These are phyloP conservation scores for Aspergillus biplanus DNA, from an alignment of 495 filamentous ascomycete genomes.

Conservation along the genomic window DNA sequence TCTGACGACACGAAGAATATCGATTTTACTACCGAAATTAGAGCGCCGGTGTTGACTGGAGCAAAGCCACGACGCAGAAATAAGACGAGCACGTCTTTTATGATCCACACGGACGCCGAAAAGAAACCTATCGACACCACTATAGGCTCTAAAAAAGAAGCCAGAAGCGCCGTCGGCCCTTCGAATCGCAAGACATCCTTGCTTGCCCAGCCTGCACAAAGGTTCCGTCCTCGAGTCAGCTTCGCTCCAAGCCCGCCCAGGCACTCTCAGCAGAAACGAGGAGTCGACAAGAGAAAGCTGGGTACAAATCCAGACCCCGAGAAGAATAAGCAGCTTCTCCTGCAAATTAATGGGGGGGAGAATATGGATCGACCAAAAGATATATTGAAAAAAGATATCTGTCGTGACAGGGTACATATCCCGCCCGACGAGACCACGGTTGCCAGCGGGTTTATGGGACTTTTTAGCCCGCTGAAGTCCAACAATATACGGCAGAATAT, in stretches of 20 bases:
- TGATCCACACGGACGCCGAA: slow-evolving; percentile 39
- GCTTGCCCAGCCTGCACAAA: slow-evolving; percentile 47
- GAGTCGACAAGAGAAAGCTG: slow-evolving; percentile 12
- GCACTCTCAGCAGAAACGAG: slow-evolving; percentile 18
- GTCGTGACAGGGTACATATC: slow-evolving; percentile 45
- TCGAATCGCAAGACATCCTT: slow-evolving; percentile 38
- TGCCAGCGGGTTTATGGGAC: slow-evolving; percentile 46
- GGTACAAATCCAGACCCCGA: slow-evolving; percentile 7
- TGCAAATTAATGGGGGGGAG: slow-evolving; percentile 20
- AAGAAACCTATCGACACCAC: slow-evolving; percentile 22
- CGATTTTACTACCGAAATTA: slow-evolving; percentile 45
- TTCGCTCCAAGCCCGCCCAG: slow-evolving; percentile 28
- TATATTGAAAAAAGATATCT: slow-evolving; percentile 34
- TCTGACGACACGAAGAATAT: slow-evolving; percentile 39
- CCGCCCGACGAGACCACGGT: slow-evolving; percentile 46
- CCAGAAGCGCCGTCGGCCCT: slow-evolving; percentile 6
- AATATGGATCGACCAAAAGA: slow-evolving; percentile 14
- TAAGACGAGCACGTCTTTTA: slow-evolving; percentile 32
- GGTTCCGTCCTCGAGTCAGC: slow-evolving; percentile 42
- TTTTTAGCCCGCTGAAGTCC: slow-evolving; percentile 42
- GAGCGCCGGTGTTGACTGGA: slow-evolving; percentile 31
- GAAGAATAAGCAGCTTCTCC: slow-evolving; percentile 23
- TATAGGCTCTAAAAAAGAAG: slow-evolving; percentile 23
- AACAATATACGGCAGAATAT: slow-evolving; percentile 10
- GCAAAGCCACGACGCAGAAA: slow-evolving; percentile 38